These are phyloP conservation scores for Evansstolkia leycettana DNA, from an alignment of 495 filamentous ascomycete species.

Conservation along the genomic window DNA sequence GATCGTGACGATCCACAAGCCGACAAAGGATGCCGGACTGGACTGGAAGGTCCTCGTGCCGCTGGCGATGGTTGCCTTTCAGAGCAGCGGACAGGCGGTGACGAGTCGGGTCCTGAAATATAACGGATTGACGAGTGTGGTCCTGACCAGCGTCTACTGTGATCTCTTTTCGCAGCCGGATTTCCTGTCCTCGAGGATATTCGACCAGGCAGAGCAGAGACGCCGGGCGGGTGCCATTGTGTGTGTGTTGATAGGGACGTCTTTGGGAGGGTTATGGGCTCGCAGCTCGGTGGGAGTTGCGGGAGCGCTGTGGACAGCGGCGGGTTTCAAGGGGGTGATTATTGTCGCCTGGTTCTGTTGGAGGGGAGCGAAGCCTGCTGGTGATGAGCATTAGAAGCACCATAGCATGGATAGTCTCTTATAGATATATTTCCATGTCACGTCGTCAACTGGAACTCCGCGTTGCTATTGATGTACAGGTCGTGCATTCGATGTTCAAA, in stretches of 20 bases:
- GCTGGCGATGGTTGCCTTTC: conserved; percentile 54
- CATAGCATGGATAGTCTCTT: no score
- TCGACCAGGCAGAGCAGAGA: conserved; percentile 44
- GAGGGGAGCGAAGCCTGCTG: conserved; percentile 12
- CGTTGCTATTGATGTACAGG: no score
- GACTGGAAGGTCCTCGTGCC: conserved; percentile 48
- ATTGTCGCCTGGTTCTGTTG: conserved; percentile 45
- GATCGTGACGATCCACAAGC: conserved; percentile 34
- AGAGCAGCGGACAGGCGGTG: conserved; percentile 60
- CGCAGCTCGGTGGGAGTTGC: conserved; percentile 43
- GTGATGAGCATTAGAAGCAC: no score
- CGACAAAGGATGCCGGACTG: conserved; percentile 14
- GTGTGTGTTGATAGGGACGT: conserved; percentile 44
- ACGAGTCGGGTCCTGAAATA: conserved; percentile 51
- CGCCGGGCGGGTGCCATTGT: conserved; percentile 43
- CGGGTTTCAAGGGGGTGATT: conserved; percentile 38
- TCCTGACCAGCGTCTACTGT: conserved; percentile 60
- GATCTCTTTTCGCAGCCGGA: conserved; percentile 55
- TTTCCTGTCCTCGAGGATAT: conserved; percentile 25
- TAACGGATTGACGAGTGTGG: conserved; percentile 52
- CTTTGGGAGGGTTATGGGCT: conserved; percentile 46
- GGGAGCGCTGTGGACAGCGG: conserved; percentile 53
- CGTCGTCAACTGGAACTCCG: no score
- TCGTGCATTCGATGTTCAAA: no score
- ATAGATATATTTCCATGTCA: no score